Conservation (phyloP, 2,329 filamentous ascomycete genomes). For the Endothia cerciana region DNA sequence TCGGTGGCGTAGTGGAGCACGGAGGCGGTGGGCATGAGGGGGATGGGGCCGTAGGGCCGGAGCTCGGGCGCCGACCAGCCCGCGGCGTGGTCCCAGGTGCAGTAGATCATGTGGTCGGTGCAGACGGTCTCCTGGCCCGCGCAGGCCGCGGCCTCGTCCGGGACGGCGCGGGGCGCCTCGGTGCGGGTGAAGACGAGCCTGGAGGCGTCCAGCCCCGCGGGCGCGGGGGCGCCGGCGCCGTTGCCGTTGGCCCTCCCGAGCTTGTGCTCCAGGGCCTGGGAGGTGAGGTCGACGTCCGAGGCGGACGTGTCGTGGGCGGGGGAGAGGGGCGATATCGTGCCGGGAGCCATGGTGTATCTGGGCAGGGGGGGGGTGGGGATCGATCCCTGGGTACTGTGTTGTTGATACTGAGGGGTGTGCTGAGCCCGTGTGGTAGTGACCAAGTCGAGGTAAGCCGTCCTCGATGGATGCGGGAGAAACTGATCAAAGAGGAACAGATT, state of each 20-base stretch:
- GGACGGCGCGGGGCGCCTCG: slow-evolving; percentile 55
- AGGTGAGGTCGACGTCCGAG: slow-evolving; percentile 56
- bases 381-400: neutral
- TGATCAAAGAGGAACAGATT: neutral
- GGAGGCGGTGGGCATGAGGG: slow-evolving; percentile 79
- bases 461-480: neutral
- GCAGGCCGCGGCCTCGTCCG: slow-evolving; percentile 52
- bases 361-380: too few species aligned
- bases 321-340: slow-evolving; percentile 35
- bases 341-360: slow-evolving; percentile 35
- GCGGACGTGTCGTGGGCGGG: slow-evolving; percentile 44
- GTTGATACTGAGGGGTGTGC: neutral
- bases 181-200: slow-evolving; percentile 61
- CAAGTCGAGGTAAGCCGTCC: neutral
- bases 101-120: slow-evolving; percentile 88
- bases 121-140: slow-evolving; percentile 57
- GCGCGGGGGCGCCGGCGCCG: slow-evolving; percentile 49
- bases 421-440: neutral
- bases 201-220: slow-evolving; percentile 65
- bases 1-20: slow-evolving; percentile 88
- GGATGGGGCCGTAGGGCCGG: slow-evolving; percentile 75
- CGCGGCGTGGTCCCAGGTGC: slow-evolving; percentile 61
- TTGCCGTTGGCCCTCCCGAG: slow-evolving; percentile 39
- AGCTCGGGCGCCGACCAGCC: slow-evolving; percentile 79
- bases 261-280: slow-evolving; percentile 56